Evolutionary conservation across 73 alveolate species (phyloP).

Genomic region (Paramecium bursaria): DNA sequence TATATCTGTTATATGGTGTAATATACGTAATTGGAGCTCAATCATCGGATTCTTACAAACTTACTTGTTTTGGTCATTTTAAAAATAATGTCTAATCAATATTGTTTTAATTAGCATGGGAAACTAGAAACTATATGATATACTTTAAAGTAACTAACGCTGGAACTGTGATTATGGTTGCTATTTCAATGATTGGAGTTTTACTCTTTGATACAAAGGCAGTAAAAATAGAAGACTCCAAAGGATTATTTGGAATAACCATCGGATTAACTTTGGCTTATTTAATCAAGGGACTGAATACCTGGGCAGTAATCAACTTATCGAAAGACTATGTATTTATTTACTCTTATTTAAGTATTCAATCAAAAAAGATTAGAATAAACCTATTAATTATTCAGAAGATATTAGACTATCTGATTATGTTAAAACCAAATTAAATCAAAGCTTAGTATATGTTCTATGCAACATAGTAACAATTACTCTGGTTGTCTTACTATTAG

Average conservation of each 20-base stretch:
- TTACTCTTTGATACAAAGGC: slow-evolving; percentile 14
- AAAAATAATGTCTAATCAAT: slow-evolving; percentile 6
- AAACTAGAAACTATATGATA: slow-evolving; percentile 36
- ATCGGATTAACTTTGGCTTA: background rate
- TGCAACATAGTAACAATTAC: slow-evolving; percentile 13
- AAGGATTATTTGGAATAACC: slow-evolving; percentile 33
- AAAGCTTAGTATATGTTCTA: slow-evolving; percentile 33
- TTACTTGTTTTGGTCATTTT: slow-evolving; percentile 51
- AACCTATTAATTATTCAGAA: slow-evolving; percentile 20
- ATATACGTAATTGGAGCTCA: slow-evolving; percentile 15
- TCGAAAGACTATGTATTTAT: slow-evolving; percentile 34
- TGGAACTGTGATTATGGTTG: slow-evolving; percentile 20
- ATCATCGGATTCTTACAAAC: slow-evolving; percentile 47
- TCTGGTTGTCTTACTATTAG: background rate
- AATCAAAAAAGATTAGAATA: slow-evolving; percentile 15
- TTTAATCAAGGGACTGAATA: slow-evolving; percentile 26
- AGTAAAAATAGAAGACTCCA: background rate
- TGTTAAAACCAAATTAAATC: slow-evolving; percentile 20
- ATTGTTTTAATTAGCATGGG: slow-evolving; percentile 31
- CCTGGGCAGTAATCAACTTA: slow-evolving; percentile 36
- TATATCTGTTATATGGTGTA: slow-evolving; percentile 37
- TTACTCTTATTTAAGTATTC: background rate
- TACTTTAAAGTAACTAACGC: slow-evolving; percentile 46
- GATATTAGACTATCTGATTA: slow-evolving; percentile 50
- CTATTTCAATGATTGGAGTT: slow-evolving; percentile 25